Percentiles rank a stretch among this genome's conserved stretches.
Conservation (phyloP, 1,284 basidiomycete genomes). For the Malassezia restricta region DNA sequence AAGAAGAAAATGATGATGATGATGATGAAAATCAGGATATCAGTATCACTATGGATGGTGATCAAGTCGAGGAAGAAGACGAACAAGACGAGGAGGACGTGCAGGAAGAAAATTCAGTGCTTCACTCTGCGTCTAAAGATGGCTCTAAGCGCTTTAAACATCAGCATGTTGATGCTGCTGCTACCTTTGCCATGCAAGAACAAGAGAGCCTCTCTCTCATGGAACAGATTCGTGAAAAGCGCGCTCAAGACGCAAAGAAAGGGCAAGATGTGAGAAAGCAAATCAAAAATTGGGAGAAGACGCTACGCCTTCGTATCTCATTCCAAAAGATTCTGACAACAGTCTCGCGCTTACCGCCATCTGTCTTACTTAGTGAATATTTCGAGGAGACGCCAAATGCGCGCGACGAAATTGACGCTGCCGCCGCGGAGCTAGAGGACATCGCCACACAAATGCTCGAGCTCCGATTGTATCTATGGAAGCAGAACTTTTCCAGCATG, state of each 20-base stretch:
- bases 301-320: slow-evolving; percentile 33
- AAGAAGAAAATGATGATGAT: slow-evolving; percentile 5
- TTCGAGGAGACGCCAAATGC: background rate
- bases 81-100: slow-evolving; percentile 3
- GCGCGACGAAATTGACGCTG: slow-evolving; percentile 7
- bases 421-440: slow-evolving; percentile 16
- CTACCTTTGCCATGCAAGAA: slow-evolving; percentile 22
- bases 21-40: slow-evolving; percentile 16
- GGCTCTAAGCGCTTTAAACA: background rate
- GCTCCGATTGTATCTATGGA: slow-evolving; percentile 6
- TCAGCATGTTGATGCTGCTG: background rate
- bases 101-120: background rate
- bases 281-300: slow-evolving; percentile 29
- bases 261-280: slow-evolving; percentile 32
- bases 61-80: background rate
- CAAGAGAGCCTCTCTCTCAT: slow-evolving; percentile 20
- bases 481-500: slow-evolving; percentile 1
- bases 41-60: slow-evolving; percentile 3
- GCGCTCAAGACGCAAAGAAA: slow-evolving; percentile 31
- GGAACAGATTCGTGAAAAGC: slow-evolving; percentile 22
- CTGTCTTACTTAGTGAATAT: background rate
- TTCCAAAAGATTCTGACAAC: slow-evolving; percentile 19
- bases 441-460: slow-evolving; percentile 5
- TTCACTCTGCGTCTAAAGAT: slow-evolving; percentile 3
- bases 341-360: slow-evolving; percentile 8